These are phyloP conservation scores for Brassica napus DNA, from an alignment of 345 rosid species.

Conservation along the genomic window DNA sequence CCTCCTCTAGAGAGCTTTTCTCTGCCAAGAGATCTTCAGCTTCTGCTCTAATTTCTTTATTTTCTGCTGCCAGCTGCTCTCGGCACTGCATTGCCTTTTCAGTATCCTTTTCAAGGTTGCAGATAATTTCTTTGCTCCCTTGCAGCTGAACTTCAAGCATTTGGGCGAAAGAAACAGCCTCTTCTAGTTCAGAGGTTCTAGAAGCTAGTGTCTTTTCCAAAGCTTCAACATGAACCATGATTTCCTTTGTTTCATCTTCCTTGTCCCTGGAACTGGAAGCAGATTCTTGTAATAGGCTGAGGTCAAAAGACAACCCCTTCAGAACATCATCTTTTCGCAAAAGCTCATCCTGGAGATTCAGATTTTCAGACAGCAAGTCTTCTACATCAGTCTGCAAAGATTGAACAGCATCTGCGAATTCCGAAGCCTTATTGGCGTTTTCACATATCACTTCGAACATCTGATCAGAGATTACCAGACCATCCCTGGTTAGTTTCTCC, in stretches of 20 bases:
- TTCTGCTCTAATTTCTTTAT: conserved; percentile 53
- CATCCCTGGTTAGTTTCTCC: conserved; percentile 47
- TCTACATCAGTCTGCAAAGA: conserved; percentile 51
- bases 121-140: conserved; percentile 57
- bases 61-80: conserved; percentile 47
- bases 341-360: conserved; percentile 61
- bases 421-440: conserved; percentile 45
- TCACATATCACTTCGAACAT: conserved; percentile 54
- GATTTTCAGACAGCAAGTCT: conserved; percentile 58
- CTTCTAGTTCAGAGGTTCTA: conserved; percentile 62
- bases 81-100: conserved; percentile 45
- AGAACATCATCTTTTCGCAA: conserved; percentile 80
- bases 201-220: conserved; percentile 66
- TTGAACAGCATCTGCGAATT: conserved; percentile 54
- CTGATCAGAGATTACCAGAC: conserved; percentile 44
- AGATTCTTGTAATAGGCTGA: conserved; percentile 87
- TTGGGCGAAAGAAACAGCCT: conserved; percentile 50
- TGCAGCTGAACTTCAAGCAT: conserved; percentile 62
- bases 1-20: conserved; percentile 55
- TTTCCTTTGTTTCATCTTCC: conserved; percentile 75
- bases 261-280: conserved; percentile 75
- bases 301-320: conserved; percentile 79
- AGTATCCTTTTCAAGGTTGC: conserved; percentile 51
- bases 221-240: conserved; percentile 60
- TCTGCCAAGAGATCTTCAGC: conserved; percentile 50